Base-by-base conservation (phyloP, 1,139 yeast species). In the Saccharomyces hybrid region DNA sequence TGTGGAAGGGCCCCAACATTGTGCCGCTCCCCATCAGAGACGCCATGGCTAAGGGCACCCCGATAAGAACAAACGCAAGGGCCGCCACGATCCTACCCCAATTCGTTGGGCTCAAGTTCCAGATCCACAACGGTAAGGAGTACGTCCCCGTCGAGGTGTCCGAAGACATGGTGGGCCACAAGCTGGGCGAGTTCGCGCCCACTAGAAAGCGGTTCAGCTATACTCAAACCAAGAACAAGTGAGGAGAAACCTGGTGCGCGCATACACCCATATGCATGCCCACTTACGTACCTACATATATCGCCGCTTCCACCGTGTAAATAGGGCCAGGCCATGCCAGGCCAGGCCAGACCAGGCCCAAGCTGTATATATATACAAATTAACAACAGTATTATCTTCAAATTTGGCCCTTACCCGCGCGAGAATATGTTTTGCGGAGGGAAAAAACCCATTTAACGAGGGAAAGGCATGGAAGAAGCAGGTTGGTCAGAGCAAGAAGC, bases 141-240 rank as follows among this genome's bases (percentile, higher is more conserved):
- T 93, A 91, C 68, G 96, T 90, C 51, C 91, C 90, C 54, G 80
- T 93, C 51, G 91, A 86, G 63, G 81, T 93, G 34, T 82, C 87
- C 9, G 98, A 93, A 67, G 95, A 93, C 64, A 93, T 93, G 99
- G 97, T 93, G 60, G 99, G 99, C 14, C 82, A 84, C 61, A 93
- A 93, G 71, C 76, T 93, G 56, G 99, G 99, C 2, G 98, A 93
- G 70, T 93, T 88, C 74, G 96, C 96, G 3, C 88, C 93, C 56
- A 93, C 99, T 2, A 79, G 97, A 69, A 88, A 88, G 79, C 82
- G 87, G 70, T 89, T 88, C 73, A 82, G 81, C 61, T 90, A 88
- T 74, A 88, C 90, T 63, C 88, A 82, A 74, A 80, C 75, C 7
- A 70, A 72, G 63, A 71, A 70, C 57, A 71, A 70, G 59, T 70